Evolutionary conservation across 768 basidiomycete species (phyloP).

Genomic region (Sarcodon aspratus): DNA sequence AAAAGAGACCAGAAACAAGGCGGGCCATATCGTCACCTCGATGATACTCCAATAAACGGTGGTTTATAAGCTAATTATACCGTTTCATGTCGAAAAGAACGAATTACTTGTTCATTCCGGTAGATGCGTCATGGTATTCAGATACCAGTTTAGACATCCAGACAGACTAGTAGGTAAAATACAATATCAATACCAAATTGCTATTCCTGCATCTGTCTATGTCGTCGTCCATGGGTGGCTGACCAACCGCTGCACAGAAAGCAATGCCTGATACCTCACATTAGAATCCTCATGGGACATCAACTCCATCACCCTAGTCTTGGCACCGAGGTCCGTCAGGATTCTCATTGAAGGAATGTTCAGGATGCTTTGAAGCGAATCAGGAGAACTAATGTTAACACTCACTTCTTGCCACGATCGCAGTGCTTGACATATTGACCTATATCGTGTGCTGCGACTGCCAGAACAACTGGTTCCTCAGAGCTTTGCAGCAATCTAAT

Average conservation of each 20-base stretch:
- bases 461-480: slow-evolving; percentile 66
- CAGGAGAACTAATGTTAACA: neutral
- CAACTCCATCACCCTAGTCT: slow-evolving; percentile 80
- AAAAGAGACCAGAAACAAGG: slow-evolving; percentile 46
- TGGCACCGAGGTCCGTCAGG: slow-evolving; percentile 78
- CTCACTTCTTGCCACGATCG: slow-evolving; percentile 87
- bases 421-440: slow-evolving; percentile 91
- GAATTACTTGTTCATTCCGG: neutral
- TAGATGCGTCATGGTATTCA: no score
- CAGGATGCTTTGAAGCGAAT: slow-evolving; percentile 1
- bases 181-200: no score
- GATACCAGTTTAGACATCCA: no score
- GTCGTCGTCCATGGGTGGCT: slow-evolving; percentile 76
- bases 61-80: neutral
- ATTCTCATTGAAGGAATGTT: slow-evolving; percentile 30
- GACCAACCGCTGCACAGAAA: slow-evolving; percentile 85
- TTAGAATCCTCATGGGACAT: slow-evolving; percentile 85
- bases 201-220: slow-evolving; percentile 10
- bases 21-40: slow-evolving; percentile 40
- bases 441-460: slow-evolving; percentile 87
- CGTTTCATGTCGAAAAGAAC: neutral
- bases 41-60: slow-evolving; percentile 3
- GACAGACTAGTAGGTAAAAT: no score
- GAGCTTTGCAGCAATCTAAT: slow-evolving; percentile 62
- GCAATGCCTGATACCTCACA: slow-evolving; percentile 84